Conservation (phyloP, 257 asterid species). For the Sherardia arvensis region DNA sequence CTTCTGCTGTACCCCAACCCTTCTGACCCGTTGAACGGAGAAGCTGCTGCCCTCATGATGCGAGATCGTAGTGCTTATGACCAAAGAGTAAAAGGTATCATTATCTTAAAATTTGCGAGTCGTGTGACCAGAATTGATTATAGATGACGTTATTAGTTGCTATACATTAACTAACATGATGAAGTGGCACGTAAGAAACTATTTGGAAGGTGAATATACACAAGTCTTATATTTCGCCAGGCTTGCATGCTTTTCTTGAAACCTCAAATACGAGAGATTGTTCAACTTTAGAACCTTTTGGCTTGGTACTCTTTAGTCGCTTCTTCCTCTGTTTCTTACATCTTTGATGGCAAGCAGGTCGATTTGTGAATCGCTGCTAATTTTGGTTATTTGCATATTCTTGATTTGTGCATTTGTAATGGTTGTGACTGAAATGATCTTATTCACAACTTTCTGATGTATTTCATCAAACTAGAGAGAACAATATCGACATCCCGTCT, state of each 20-base stretch:
- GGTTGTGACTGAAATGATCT: not conserved
- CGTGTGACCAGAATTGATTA: not conserved
- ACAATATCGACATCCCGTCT: not conserved
- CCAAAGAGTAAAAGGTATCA: constrained; percentile 69
- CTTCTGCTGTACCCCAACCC: constrained; percentile 89
- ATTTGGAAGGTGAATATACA: not conserved
- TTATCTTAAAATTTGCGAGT: constrained; percentile 1
- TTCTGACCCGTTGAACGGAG: constrained; percentile 86
- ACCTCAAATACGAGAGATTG: not conserved
- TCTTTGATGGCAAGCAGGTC: not conserved
- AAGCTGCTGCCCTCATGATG: constrained; percentile 91
- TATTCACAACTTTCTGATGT: not conserved
- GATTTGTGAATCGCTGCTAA: not conserved
- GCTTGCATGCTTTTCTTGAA: not conserved
- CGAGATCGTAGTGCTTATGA: constrained; percentile 67
- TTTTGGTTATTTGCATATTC: not conserved
- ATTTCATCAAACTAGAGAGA: not conserved
- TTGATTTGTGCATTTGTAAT: not conserved
- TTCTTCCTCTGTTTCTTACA: not conserved
- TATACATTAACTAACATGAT: not conserved
- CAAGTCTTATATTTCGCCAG: not conserved
- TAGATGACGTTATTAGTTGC: not conserved
- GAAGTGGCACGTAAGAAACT: not conserved
- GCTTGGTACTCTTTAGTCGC: not conserved
- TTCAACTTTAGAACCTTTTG: not conserved